Evolutionary conservation across 2,329 filamentous ascomycete genomes (phyloP).

Genomic region (Sphaceloma murrayae): DNA sequence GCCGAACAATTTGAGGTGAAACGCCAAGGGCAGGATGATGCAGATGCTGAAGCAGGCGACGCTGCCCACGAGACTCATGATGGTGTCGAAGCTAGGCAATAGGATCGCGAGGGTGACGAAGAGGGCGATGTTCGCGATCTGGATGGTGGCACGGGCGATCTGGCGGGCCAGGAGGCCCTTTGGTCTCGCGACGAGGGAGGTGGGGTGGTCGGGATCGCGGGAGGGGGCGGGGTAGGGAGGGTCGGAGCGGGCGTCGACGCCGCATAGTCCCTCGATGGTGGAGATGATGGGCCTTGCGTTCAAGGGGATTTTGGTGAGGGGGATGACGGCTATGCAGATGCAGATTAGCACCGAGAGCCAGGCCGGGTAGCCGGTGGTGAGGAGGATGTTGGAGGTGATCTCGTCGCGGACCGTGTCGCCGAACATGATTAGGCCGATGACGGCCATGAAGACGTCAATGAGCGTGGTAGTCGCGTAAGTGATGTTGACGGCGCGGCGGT

Average conservation of each 20-base stretch:
- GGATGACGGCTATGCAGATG: constrained; percentile 82
- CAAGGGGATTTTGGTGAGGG: constrained; percentile 87
- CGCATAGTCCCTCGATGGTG: constrained; percentile 71
- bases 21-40: constrained; percentile 77
- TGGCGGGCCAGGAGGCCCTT: constrained; percentile 45
- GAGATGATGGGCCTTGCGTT: constrained; percentile 81
- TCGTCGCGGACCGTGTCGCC: constrained; percentile 80
- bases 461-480: constrained; percentile 80
- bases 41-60: constrained; percentile 91
- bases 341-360: constrained; percentile 69
- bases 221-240: constrained; percentile 43
- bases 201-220: constrained; percentile 42
- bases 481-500: constrained; percentile 60
- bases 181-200: constrained; percentile 31
- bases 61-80: constrained; percentile 84
- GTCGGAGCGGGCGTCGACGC: constrained; percentile 54
- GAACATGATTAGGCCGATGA: constrained; percentile 88
- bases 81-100: constrained; percentile 73
- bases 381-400: constrained; percentile 81
- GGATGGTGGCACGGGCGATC: constrained; percentile 50
- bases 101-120: constrained; percentile 67
- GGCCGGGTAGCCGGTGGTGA: constrained; percentile 62
- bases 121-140: constrained; percentile 56
- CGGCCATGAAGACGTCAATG: constrained; percentile 71
- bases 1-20: constrained; percentile 83